Conservation (phyloP, 352 stramenopile species). For the Phytophthora hybrid region DNA sequence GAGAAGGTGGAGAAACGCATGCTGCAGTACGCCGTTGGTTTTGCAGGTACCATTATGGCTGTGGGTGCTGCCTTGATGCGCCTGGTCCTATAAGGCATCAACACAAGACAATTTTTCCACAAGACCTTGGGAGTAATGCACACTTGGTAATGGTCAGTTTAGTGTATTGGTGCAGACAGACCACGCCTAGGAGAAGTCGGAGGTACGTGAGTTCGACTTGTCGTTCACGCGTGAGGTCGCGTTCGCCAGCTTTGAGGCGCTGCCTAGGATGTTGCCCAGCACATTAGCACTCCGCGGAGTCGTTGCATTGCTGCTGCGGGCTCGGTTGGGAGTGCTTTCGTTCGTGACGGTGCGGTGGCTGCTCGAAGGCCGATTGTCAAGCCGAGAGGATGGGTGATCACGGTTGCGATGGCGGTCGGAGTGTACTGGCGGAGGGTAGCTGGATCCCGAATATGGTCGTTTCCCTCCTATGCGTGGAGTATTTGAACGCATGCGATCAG, state of each 20-base stretch:
- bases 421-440: slow-evolving; percentile 21
- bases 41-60: slow-evolving; percentile 89
- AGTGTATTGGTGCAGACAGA: background rate
- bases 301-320: slow-evolving; percentile 9
- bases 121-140: too few relatives aligned
- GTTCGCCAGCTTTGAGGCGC: slow-evolving; percentile 64
- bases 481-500: slow-evolving; percentile 19
- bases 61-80: slow-evolving; percentile 80
- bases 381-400: slow-evolving; percentile 15
- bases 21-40: slow-evolving; percentile 89
- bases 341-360: slow-evolving; percentile 30
- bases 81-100: slow-evolving; percentile 66
- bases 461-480: slow-evolving; percentile 29
- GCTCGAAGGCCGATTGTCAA: slow-evolving; percentile 20
- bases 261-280: slow-evolving; percentile 73
- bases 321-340: slow-evolving; percentile 21
- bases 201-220: slow-evolving; percentile 50
- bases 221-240: slow-evolving; percentile 73
- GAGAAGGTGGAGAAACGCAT: slow-evolving; percentile 92
- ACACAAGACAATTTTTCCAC: background rate
- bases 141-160: background rate
- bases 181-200: slow-evolving; percentile 47
- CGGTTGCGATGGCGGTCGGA: slow-evolving; percentile 17
- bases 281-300: slow-evolving; percentile 45
- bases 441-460: slow-evolving; percentile 31